Base-by-base conservation (phyloP, 108 stramenopile genomes). In the Chaetoceros tenuissimus region DNA sequence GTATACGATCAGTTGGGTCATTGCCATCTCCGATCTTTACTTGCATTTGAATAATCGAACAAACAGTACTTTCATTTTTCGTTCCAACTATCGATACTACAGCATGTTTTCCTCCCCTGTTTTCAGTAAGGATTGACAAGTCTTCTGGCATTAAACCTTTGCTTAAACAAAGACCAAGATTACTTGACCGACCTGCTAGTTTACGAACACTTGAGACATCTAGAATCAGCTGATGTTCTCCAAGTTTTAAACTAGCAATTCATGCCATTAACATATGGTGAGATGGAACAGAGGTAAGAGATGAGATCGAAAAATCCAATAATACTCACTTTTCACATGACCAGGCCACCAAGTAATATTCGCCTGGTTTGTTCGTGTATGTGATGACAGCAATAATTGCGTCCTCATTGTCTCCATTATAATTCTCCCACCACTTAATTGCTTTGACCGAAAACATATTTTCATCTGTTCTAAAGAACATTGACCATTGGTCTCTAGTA, bases 391-490 rank as follows among this genome's bases (percentile, higher is more conserved):
- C 48, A 20, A 23, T 18, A 18, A 23, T 18, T 7, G 7, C 23
- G 22, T 24, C 48, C 5, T 23, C 48, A 7, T 49, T 49, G 5
- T 20, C n/a, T 2, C 20, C n/a, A 8, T 22, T 2, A 3, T 31
- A 2, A 13, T 17, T 31, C 31, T 55, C 54, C 54, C 54, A 55
- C 54, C 54, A 55, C 1, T 27, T 55, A 24, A 55, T 21, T 1
- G 54, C 28, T 2, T 31, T 19, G 22, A 55, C 29, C 13, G 18
- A 1, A 55, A 55, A 55, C 20, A 20, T 29, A 2, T 34, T 30
- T 34, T 55, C 54, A 21, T 55, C 29, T 10, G 54, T n/a, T 55
- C 54, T 28, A 21, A 19, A n/a, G 8, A 55, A 55, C 28, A 55
- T 29, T 7, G 29, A 30, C 54, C 54, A 55, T 10, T 13, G 34